These are phyloP conservation scores for Samsoniella hepiali DNA, from an alignment of 2,329 filamentous ascomycete genomes.

Conservation along the genomic window DNA sequence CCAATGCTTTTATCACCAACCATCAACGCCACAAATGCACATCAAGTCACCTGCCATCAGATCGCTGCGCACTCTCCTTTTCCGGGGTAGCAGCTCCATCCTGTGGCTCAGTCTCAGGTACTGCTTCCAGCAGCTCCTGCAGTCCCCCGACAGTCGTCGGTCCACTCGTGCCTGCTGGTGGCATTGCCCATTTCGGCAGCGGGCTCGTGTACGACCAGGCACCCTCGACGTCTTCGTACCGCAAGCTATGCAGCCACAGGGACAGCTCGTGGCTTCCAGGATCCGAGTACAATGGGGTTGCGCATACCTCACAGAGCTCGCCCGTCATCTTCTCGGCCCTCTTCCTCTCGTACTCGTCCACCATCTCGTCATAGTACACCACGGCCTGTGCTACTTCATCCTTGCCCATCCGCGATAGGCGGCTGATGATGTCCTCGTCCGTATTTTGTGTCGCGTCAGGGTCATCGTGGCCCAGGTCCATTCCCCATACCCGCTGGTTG, in stretches of 20 bases:
- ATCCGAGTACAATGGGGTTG: slow-evolving; percentile 88
- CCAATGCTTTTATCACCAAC: neutral
- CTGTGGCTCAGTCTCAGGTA: slow-evolving; percentile 24
- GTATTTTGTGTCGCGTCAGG: slow-evolving; percentile 65
- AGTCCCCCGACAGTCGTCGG: slow-evolving; percentile 64
- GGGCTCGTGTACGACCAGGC: slow-evolving; percentile 84
- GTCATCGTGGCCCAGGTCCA: slow-evolving; percentile 67
- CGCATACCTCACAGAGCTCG: slow-evolving; percentile 73
- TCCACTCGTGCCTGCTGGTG: slow-evolving; percentile 68
- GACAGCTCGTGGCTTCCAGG: slow-evolving; percentile 86
- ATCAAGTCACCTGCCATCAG: neutral
- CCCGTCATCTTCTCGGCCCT: slow-evolving; percentile 95
- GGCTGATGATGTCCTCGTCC: slow-evolving; percentile 86
- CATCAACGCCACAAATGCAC: slow-evolving; percentile 8
- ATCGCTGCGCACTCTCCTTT: slow-evolving; percentile 23
- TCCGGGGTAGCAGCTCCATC: slow-evolving; percentile 42
- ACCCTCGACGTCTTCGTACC: slow-evolving; percentile 81
- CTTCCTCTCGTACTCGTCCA: slow-evolving; percentile 82
- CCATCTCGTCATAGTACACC: slow-evolving; percentile 91
- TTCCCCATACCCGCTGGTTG: slow-evolving; percentile 88
- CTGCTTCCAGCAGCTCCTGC: slow-evolving; percentile 57
- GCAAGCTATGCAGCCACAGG: slow-evolving; percentile 88
- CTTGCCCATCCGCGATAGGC: slow-evolving; percentile 88
- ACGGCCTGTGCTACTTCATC: slow-evolving; percentile 86
- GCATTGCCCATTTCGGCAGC: slow-evolving; percentile 82